Percentiles rank a stretch among this genome's conserved stretches.
Conservation (phyloP, 495 filamentous ascomycete species). For the Penicillium paradoxum region DNA sequence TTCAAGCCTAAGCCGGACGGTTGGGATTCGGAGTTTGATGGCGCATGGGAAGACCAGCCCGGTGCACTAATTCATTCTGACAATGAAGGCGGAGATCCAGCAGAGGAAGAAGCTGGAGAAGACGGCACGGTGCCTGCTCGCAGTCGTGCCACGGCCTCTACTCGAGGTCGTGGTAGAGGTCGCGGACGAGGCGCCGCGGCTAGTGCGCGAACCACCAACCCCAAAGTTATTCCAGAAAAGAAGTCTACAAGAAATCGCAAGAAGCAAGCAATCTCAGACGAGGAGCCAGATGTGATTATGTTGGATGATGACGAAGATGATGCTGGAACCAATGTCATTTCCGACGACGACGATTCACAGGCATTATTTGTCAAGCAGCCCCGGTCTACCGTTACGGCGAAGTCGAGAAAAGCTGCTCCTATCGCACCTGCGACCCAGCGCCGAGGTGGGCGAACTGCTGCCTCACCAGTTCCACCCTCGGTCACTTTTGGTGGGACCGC, state of each 20-base stretch:
- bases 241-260: conserved; percentile 26
- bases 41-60: conserved; percentile 76
- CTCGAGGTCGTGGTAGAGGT: conserved; percentile 48
- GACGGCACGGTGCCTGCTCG: conserved; percentile 29
- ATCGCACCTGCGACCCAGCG: conserved; percentile 27
- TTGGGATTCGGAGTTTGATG: conserved; percentile 86
- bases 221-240: conserved; percentile 36
- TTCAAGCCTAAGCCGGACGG: conserved; percentile 69
- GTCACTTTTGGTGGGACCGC: conserved; percentile 38
- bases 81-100: conserved; percentile 44
- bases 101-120: conserved; percentile 44
- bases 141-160: conserved; percentile 23
- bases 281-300: conserved; percentile 63
- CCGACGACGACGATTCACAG: conserved; percentile 38
- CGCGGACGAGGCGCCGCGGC: conserved; percentile 44
- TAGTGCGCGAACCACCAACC: conserved; percentile 32
- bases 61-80: conserved; percentile 60
- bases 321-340: conserved; percentile 28
- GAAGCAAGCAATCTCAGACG: conserved; percentile 49
- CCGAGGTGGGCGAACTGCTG: conserved; percentile 29
- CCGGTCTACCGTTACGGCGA: conserved; percentile 27
- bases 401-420: conserved; percentile 25
- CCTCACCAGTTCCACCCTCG: conserved; percentile 43
- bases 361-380: conserved; percentile 52
- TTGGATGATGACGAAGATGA: conserved; percentile 57